Base-by-base conservation (phyloP, 2,329 filamentous ascomycete genomes). In the Fusarium mundagurra region DNA sequence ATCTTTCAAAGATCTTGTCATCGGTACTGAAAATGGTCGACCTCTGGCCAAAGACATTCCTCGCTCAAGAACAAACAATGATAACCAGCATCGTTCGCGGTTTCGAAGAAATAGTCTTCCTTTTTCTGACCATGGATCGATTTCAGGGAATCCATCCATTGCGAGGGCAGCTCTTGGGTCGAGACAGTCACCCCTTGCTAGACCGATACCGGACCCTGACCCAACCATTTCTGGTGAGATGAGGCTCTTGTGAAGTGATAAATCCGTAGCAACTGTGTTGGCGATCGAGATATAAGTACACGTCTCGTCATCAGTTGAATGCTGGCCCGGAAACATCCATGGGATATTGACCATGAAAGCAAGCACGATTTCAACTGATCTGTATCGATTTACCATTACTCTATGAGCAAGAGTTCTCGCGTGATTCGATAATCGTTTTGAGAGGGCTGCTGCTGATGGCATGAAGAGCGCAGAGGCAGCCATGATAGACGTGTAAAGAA, bases 291-390 rank as follows among this genome's bases (percentile, higher is more conserved):
- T 89, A 74, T 93, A 94, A 47, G 89, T 88, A 66, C 91, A 93
- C 0, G 92, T 93, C 76, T 93, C 92, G 69, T 94, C 92, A 72
- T 94, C 92, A 16, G 91, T 91, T 80, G 90, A 91, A 76, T 92
- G 90, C 67, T 88, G 84, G 5, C 91, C 90, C 4, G 91, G 90
- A 36, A 89, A 89, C 88, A 94, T 93, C 92, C 92, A 94, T 1
- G 92, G 92, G 12, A 94, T 88, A 69, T 93, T 93, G 38, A 93
- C 88, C 89, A 94, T 92, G 77, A 94, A 94, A 0, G 91, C 92
- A 3, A 94, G 83, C 1, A 94, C 90, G 64, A 94, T 93, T 79
- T 94, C 92, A 11, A 93, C 91, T 0, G 92, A 94, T 64, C 91
- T 88, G 76, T 90, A 88, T 5, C 91, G 88, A 51, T 88, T 86